These are phyloP conservation scores for Tetratostichococcus sp. DNA, from an alignment of 139 green algal genomes.

Conservation along the genomic window DNA sequence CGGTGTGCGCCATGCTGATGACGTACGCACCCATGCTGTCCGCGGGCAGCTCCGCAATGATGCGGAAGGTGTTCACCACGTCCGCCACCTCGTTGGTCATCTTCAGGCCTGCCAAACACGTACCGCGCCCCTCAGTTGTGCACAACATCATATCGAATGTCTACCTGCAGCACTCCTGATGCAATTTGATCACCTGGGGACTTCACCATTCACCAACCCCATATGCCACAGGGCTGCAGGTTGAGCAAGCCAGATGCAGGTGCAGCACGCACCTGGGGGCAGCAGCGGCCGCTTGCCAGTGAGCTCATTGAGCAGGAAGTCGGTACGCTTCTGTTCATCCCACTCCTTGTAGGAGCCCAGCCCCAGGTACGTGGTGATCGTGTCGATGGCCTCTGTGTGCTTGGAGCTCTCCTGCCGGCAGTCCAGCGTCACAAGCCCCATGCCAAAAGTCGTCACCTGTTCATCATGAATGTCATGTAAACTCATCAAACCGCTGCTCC, in stretches of 20 bases:
- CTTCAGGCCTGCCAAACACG: background rate
- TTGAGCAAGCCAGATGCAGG: slow-evolving; percentile 31
- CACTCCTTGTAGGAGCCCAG: slow-evolving; percentile 74
- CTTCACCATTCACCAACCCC: no score
- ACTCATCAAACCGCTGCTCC: no score
- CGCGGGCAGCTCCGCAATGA: slow-evolving; percentile 33
- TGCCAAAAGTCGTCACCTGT: slow-evolving; percentile 52
- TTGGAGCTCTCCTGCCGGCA: slow-evolving; percentile 63
- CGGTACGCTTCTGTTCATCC: slow-evolving; percentile 58
- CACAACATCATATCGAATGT: background rate
- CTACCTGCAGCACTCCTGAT: no score
- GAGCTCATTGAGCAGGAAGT: slow-evolving; percentile 68
- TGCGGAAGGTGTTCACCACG: slow-evolving; percentile 66
- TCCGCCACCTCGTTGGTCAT: slow-evolving; percentile 46
- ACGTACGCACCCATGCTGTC: slow-evolving; percentile 87
- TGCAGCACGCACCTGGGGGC: slow-evolving; percentile 68
- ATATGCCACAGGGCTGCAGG: background rate
- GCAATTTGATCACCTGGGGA: no score
- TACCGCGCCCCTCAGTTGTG: background rate
- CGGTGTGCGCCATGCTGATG: slow-evolving; percentile 84
- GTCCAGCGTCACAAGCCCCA: slow-evolving; percentile 70
- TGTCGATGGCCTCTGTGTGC: slow-evolving; percentile 77
- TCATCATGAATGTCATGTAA: background rate
- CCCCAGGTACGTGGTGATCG: slow-evolving; percentile 81
- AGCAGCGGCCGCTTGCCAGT: slow-evolving; percentile 64